Conservation (phyloP, 2,329 filamentous ascomycete genomes). For the Penicillium brevicompactum region DNA sequence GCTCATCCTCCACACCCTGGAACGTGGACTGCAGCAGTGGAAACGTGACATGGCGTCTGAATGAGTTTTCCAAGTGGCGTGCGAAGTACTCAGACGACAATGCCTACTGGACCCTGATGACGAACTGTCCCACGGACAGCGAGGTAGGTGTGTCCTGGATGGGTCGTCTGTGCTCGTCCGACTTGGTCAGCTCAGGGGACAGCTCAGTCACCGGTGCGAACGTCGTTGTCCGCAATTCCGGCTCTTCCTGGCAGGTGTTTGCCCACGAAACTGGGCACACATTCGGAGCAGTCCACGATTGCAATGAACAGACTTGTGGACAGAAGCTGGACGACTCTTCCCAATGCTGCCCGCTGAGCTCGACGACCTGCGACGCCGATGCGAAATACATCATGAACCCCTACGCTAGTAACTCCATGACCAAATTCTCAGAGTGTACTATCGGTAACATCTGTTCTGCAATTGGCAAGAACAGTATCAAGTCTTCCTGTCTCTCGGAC, state of each 20-base stretch:
- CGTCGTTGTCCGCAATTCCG: constrained; percentile 79
- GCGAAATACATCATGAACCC: constrained; percentile 96
- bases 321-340: constrained; percentile 64
- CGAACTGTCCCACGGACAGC: constrained; percentile 75
- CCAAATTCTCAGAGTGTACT: constrained; percentile 80
- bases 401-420: constrained; percentile 73
- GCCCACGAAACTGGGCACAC: constrained; percentile 94
- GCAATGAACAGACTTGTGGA: constrained; percentile 67
- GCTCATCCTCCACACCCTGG: constrained; percentile 73
- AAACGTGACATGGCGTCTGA: constrained; percentile 75
- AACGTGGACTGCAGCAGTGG: constrained; percentile 68
- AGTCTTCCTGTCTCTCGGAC: constrained; percentile 75
- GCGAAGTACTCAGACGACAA: constrained; percentile 75
- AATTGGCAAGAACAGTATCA: constrained; percentile 74
- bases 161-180: constrained; percentile 75
- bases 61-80: constrained; percentile 86
- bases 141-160: constrained; percentile 94
- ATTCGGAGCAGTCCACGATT: constrained; percentile 95
- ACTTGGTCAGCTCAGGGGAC: constrained; percentile 51
- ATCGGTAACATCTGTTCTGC: constrained; percentile 94
- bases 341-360: constrained; percentile 79
- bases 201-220: constrained; percentile 85
- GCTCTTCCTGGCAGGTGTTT: constrained; percentile 92
- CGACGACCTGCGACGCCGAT: constrained; percentile 69
- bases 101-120: constrained; percentile 91